phyloP scores from a whole-genome alignment of 2,329 filamentous ascomycete genomes.

The Catunica adiposa region DNA sequence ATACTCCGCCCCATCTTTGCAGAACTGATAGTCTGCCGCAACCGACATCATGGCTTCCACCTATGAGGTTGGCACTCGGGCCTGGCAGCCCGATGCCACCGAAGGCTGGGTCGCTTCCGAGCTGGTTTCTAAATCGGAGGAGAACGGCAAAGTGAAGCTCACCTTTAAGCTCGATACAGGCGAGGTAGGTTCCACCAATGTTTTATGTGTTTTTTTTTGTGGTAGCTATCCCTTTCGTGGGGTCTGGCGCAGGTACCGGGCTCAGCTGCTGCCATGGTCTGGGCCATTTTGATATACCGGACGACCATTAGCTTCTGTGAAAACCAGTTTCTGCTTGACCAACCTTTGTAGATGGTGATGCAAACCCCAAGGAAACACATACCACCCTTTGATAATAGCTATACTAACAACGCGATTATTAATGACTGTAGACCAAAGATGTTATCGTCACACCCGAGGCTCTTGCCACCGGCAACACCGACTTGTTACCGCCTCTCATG shows the following conservation, averaged over 20 bases:
- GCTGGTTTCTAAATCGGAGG: slow-evolving; percentile 66
- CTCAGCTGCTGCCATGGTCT: too few species aligned
- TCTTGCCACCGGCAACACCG: slow-evolving; percentile 60
- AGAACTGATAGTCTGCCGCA: neutral
- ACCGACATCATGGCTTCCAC: slow-evolving; percentile 58
- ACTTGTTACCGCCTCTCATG: slow-evolving; percentile 80
- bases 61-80: slow-evolving; percentile 91
- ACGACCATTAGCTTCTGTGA: too few species aligned
- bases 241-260: too few species aligned
- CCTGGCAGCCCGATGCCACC: slow-evolving; percentile 91
- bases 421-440: slow-evolving; percentile 47
- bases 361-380: too few species aligned
- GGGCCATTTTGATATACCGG: neutral
- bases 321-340: too few species aligned
- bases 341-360: too few species aligned
- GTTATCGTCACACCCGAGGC: slow-evolving; percentile 62
- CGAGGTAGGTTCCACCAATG: slow-evolving; percentile 43
- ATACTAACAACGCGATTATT: neutral
- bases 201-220: neutral
- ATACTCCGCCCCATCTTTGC: neutral
- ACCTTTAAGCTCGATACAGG: slow-evolving; percentile 84
- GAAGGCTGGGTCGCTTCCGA: slow-evolving; percentile 98
- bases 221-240: too few species aligned
- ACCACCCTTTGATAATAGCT: too few species aligned
- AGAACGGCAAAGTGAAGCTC: slow-evolving; percentile 75